These are phyloP conservation scores for Tilletia setariae DNA, from an alignment of 1,284 basidiomycete species.

Conservation along the genomic window DNA sequence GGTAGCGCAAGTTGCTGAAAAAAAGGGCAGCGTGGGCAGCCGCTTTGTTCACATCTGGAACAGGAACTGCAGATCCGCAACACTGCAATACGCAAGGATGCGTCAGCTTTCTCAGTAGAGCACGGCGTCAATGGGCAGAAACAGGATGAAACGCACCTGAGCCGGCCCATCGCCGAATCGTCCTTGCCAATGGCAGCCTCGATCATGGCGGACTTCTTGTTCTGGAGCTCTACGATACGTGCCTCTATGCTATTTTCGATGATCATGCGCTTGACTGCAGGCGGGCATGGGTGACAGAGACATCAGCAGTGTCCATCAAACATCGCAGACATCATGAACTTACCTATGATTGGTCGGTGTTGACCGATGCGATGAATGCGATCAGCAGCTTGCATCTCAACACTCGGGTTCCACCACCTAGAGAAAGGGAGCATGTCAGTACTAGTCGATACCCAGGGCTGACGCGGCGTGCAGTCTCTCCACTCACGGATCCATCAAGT, in stretches of 20 bases:
- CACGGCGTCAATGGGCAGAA: background rate
- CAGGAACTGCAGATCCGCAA: conserved; percentile 49
- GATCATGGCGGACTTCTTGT: conserved; percentile 71
- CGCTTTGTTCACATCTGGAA: conserved; percentile 37
- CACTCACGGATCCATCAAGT: conserved; percentile 47
- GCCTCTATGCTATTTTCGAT: conserved; percentile 96
- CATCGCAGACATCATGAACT: background rate
- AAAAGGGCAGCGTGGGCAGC: too few relatives aligned
- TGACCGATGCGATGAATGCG: conserved; percentile 82
- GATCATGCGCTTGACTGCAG: conserved; percentile 87
- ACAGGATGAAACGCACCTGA: conserved; percentile 18
- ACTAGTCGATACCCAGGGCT: background rate
- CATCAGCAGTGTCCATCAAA: background rate
- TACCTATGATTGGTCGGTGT: conserved; percentile 64
- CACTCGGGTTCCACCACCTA: conserved; percentile 52
- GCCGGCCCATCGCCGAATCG: conserved; percentile 51
- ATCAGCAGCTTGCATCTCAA: conserved; percentile 77
- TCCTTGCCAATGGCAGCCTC: conserved; percentile 53
- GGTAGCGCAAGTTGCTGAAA: too few relatives aligned
- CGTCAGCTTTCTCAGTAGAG: background rate
- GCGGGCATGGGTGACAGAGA: conserved; percentile 42
- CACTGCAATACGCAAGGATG: conserved; percentile 21
- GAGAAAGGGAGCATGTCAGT: background rate
- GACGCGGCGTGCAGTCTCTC: background rate
- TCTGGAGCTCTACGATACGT: conserved; percentile 81